These are phyloP conservation scores for Botrytis paeoniae DNA, from an alignment of 2,329 filamentous ascomycete genomes.

Conservation along the genomic window DNA sequence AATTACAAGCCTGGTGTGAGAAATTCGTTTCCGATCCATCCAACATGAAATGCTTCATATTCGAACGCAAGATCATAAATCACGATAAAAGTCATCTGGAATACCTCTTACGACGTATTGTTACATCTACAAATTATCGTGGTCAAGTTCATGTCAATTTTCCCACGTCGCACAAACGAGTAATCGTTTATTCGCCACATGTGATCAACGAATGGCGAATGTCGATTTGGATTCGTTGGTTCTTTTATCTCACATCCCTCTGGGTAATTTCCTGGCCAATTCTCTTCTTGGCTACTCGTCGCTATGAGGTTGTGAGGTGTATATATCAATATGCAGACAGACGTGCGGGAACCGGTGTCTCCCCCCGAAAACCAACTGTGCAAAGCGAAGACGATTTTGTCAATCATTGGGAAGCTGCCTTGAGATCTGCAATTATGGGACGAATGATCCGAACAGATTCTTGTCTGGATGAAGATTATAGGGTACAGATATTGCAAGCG, in stretches of 20 bases:
- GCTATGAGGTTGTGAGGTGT: slow-evolving; percentile 61
- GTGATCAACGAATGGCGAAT: slow-evolving; percentile 63
- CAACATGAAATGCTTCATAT: slow-evolving; percentile 54
- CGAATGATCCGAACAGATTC: slow-evolving; percentile 47
- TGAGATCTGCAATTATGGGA: slow-evolving; percentile 57
- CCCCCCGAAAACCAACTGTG: slow-evolving; percentile 26
- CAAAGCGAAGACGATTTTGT: slow-evolving; percentile 56
- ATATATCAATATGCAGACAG: slow-evolving; percentile 44
- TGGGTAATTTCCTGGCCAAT: slow-evolving; percentile 71
- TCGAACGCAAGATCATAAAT: slow-evolving; percentile 54
- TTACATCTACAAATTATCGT: slow-evolving; percentile 64
- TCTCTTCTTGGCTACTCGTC: slow-evolving; percentile 63
- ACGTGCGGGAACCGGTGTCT: background rate
- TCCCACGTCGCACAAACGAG: slow-evolving; percentile 52
- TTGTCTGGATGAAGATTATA: slow-evolving; percentile 55
- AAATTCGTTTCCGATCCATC: slow-evolving; percentile 59
- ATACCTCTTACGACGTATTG: slow-evolving; percentile 50
- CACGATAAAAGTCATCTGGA: slow-evolving; percentile 57
- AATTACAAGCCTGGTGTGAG: slow-evolving; percentile 56
- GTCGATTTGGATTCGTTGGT: slow-evolving; percentile 58
- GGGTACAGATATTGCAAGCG: slow-evolving; percentile 43
- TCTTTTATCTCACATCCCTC: slow-evolving; percentile 65
- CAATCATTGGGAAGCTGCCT: slow-evolving; percentile 58
- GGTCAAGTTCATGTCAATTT: slow-evolving; percentile 59
- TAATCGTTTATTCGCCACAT: slow-evolving; percentile 63